A percentile compares a stretch with the other conserved stretches of the same genome.
Conservation (phyloP, 176 grass and related monocot genomes). For the Themeda triandra region DNA sequence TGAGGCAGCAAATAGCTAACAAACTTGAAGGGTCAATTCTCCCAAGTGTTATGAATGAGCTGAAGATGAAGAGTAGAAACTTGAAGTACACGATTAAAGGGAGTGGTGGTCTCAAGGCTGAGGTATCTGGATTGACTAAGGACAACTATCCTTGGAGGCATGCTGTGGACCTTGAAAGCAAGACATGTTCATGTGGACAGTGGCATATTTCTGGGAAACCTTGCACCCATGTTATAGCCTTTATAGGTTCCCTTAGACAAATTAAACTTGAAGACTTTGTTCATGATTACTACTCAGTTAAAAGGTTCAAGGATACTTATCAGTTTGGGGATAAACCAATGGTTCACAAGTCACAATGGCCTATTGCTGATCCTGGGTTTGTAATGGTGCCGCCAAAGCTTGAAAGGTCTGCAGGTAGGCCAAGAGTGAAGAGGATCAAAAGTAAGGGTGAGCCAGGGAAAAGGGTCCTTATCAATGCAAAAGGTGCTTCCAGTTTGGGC, state of each 20-base stretch:
- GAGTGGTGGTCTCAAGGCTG: not conserved
- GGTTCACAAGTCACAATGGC: not conserved
- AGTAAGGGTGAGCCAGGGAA: no score
- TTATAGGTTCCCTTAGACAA: not conserved
- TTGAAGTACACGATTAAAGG: not conserved
- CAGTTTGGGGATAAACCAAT: not conserved
- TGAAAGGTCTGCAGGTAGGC: not conserved
- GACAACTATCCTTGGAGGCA: not conserved
- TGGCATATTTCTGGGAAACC: not conserved
- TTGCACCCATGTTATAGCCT: conserved; percentile 8
- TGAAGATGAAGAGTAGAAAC: conserved; percentile 1
- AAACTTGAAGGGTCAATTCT: not conserved
- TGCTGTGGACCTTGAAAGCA: not conserved
- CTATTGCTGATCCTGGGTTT: not conserved
- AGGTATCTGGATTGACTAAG: not conserved
- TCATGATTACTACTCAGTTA: not conserved
- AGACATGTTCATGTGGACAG: not conserved
- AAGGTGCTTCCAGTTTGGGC: not conserved
- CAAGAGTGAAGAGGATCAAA: not conserved
- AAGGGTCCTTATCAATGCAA: not conserved
- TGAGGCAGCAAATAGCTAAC: not conserved
- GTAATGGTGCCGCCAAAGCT: not conserved
- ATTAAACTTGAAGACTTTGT: not conserved
- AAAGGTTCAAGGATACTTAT: not conserved
- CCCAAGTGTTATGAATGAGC: not conserved